Evolutionary conservation across 2,329 filamentous ascomycete genomes (phyloP).

Genomic region (Cladobotryum mycophilum): DNA sequence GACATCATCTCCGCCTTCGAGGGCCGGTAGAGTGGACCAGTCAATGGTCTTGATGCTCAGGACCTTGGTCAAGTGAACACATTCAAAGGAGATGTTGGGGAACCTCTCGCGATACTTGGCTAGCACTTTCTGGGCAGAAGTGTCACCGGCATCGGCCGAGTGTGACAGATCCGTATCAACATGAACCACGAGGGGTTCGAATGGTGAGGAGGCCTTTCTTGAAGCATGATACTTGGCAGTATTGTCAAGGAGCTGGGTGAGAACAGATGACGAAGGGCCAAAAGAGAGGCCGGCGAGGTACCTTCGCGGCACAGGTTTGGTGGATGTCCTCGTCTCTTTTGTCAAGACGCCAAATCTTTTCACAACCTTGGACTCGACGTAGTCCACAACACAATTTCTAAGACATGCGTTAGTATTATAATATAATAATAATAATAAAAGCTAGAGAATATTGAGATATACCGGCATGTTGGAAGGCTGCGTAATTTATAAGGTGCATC

Average conservation of each 20-base stretch:
- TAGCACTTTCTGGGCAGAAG: slow-evolving; percentile 5
- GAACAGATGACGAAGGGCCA: slow-evolving; percentile 70
- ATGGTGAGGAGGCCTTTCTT: slow-evolving; percentile 59
- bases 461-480: slow-evolving; percentile 28
- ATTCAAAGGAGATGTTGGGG: slow-evolving; percentile 58
- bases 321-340: slow-evolving; percentile 37
- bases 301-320: slow-evolving; percentile 27
- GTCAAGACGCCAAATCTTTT: slow-evolving; percentile 56
- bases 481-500: slow-evolving; percentile 25
- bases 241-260: slow-evolving; percentile 69
- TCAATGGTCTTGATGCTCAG: slow-evolving; percentile 47
- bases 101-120: slow-evolving; percentile 52
- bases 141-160: slow-evolving; percentile 12
- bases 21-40: slow-evolving; percentile 42
- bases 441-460: no score
- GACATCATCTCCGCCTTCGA: slow-evolving; percentile 21
- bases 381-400: slow-evolving; percentile 67
- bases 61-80: slow-evolving; percentile 57
- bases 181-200: slow-evolving; percentile 58
- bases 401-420: neutral
- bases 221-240: slow-evolving; percentile 61
- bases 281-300: slow-evolving; percentile 78
- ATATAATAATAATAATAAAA: no score
- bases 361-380: slow-evolving; percentile 70
- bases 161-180: slow-evolving; percentile 38